Evolutionary conservation across 2,329 filamentous ascomycete genomes (phyloP).

Genomic region (Pyrenochaeta sp.): DNA sequence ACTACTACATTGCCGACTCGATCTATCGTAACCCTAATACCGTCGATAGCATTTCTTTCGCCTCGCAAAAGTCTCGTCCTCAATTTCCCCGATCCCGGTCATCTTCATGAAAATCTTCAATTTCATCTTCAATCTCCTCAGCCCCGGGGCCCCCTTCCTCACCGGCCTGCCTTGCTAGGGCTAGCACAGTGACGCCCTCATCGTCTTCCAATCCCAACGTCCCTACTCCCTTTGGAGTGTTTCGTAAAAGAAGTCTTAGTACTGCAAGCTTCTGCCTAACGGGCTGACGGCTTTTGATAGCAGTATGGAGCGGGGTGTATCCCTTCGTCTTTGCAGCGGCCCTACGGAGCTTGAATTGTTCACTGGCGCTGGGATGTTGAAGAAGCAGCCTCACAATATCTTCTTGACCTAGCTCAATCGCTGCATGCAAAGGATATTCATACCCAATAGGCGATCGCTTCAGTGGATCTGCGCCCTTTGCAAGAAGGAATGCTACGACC

Average conservation of each 20-base stretch:
- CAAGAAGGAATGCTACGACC: neutral
- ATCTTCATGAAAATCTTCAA: conserved; percentile 2
- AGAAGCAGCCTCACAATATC: neutral
- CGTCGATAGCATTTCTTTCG: too few species aligned
- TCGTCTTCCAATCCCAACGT: neutral
- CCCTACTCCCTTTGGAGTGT: neutral
- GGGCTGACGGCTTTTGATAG: neutral
- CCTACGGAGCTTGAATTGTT: neutral
- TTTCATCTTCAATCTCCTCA: neutral
- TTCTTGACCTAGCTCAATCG: neutral
- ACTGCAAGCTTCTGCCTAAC: conserved; percentile 1
- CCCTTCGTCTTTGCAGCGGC: neutral
- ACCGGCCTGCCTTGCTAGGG: neutral
- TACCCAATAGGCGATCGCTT: conserved; percentile 3
- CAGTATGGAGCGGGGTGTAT: conserved; percentile 1
- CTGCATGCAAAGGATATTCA: conserved; percentile 5
- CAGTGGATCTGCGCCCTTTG: neutral
- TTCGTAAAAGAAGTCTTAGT: neutral
- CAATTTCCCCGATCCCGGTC: neutral
- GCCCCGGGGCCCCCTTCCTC: neutral
- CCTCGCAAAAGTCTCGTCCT: too few species aligned
- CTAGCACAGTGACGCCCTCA: neutral
- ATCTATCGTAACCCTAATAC: too few species aligned
- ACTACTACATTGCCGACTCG: too few species aligned
- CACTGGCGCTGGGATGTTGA: neutral